Evolutionary conservation across 2,329 filamentous ascomycete genomes (phyloP), one percentile per base, ranked within the genome.

Genomic region (Microsporum ferrugineum): DNA sequence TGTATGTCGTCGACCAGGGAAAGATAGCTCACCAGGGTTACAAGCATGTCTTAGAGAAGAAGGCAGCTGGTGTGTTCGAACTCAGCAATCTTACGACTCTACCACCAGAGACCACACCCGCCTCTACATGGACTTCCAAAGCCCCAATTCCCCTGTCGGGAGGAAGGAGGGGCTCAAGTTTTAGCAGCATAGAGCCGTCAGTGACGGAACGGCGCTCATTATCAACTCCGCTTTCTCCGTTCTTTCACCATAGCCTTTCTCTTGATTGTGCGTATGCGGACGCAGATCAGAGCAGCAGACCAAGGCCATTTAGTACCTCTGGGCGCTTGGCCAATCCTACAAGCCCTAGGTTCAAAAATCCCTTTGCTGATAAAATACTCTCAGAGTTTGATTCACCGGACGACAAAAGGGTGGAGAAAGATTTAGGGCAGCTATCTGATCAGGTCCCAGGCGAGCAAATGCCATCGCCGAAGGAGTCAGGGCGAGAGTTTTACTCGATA

Each of bases 1-100:
- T 95, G 0, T 95, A 91, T 66, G 81, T 96, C 8, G 76, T 97
- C 70, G 86, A 92, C 36, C 75, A 84, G 8, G 87, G 88, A 0
- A 71, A 70, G 0, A 77, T 96, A 0, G 80, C 87, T 0, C 84
- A 91, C 67, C 78, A 88, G 66, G 92, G 91, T 0, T 82, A 83
- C 63, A 80, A 83, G 29, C 76, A 76, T 49, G 76, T 33, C 17
- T 53, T 63, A 1, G 57, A 60, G 43, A 60, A 38, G 33, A 7
- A 47, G 31, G 34, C 49, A 53, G 45, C 23, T 27, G 43, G 49
- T 8, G 34, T 60, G 12, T 55, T 53, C 8, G 43, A 51, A 7
- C 57, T 36, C 5, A 45, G 31, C 12, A 3, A 49, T 33, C 57
- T 49, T 51, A 12, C 41, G 27, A 43, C 36, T 39, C 31, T 34